These are phyloP conservation scores for Mycena venus DNA, from an alignment of 768 basidiomycete species.

Conservation along the genomic window DNA sequence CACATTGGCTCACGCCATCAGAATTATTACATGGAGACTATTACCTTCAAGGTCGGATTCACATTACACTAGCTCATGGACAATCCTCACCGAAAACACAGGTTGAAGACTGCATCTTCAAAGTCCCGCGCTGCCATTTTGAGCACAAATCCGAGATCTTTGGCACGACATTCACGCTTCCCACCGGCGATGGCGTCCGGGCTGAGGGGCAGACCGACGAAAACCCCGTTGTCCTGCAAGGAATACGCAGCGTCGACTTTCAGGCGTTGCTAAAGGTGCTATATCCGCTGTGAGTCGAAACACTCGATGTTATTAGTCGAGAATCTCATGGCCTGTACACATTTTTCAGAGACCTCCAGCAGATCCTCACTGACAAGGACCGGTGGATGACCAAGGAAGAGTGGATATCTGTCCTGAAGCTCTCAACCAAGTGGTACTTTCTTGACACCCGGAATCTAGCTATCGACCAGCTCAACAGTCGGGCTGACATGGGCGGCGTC, in stretches of 20 bases:
- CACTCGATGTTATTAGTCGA: too few species aligned
- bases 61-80: conserved; percentile 23
- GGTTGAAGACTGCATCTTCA: conserved; percentile 56
- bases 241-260: conserved; percentile 41
- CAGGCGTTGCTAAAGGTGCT: conserved; percentile 37
- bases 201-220: conserved; percentile 45
- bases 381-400: conserved; percentile 26
- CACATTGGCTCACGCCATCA: conserved; percentile 31
- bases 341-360: background rate
- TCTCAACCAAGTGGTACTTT: conserved; percentile 48
- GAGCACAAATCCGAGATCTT: conserved; percentile 50
- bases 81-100: conserved; percentile 18
- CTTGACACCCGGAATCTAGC: conserved; percentile 39
- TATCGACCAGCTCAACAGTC: conserved; percentile 36
- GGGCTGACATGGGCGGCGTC: conserved; percentile 33
- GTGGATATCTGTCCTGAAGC: conserved; percentile 47
- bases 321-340: too few species aligned
- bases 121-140: conserved; percentile 52
- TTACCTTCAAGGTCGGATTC: conserved; percentile 18
- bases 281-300: conserved; percentile 43
- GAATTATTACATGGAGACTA: background rate
- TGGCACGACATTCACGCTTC: conserved; percentile 47
- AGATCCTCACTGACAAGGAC: background rate
- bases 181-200: conserved; percentile 27
- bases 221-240: conserved; percentile 44